Percentiles rank a stretch among this genome's conserved stretches.
phyloP scores from a whole-genome alignment of 257 asterid genomes.

The Fraxinus americana region DNA sequence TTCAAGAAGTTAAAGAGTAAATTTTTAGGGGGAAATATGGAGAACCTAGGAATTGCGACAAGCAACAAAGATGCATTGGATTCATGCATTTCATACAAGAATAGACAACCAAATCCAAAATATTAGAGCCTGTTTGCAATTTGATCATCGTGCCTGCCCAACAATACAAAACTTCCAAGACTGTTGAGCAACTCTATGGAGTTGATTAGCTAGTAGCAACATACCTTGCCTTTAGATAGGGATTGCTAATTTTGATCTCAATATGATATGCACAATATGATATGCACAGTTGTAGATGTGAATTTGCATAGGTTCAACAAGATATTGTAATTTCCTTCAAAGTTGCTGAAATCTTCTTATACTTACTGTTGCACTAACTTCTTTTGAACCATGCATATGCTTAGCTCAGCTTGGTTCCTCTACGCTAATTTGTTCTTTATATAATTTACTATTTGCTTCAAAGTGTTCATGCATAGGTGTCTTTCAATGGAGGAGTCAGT shows the following conservation, averaged over 20 bases:
- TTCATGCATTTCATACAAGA: background rate
- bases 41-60: background rate
- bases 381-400: background rate
- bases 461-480: slow-evolving; percentile 63
- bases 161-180: background rate
- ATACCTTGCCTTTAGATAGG: background rate
- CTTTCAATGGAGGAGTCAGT: slow-evolving; percentile 78
- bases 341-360: slow-evolving; percentile 1
- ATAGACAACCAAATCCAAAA: background rate
- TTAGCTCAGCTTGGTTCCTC: background rate
- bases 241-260: background rate
- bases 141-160: background rate
- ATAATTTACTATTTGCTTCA: slow-evolving; percentile 39
- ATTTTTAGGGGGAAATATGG: background rate
- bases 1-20: background rate
- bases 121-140: background rate
- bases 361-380: background rate
- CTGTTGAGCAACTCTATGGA: background rate
- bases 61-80: background rate
- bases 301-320: background rate
- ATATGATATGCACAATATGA: no score
- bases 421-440: slow-evolving; percentile 16
- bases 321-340: background rate
- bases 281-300: background rate
- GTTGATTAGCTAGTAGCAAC: background rate